Evolutionary conservation across 352 stramenopile genomes (phyloP), one percentile per base, ranked within the genome.

Genomic region (Globisporangium iwayamae): DNA sequence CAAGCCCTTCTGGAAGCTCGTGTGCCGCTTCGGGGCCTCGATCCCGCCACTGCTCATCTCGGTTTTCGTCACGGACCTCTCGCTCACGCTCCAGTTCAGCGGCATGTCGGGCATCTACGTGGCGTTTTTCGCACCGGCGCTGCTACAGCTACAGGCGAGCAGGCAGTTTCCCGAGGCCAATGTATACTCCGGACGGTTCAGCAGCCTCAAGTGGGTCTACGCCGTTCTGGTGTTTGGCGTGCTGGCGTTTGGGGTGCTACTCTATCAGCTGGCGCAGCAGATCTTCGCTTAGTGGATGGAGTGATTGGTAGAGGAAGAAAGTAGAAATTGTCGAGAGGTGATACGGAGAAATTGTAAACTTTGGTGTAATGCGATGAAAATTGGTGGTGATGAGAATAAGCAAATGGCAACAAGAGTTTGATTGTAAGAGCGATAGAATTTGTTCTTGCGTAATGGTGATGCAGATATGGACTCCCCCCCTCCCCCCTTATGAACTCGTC

Each of bases 51-150:
- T 97, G 3, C 22, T 96, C 34, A 76, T 87, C 50, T 91, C 85
- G 4, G 68, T 96, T 54, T 83, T 94, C 20, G 83, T 94, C n/a
- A 83, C 75, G 8, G 87, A 97, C 66, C 57, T 97, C 8, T 89
- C 81, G 9, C 70, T 96, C 66, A 95, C 87, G 36, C 82, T 97
- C 32, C 85, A 96, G 60, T 82, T 97, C 50, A 91, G 81, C 69
- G 85, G 85, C 11, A 72, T 93, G 34, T 75, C 84, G 56, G 85
- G 85, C 18, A 78, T 93, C 57, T 93, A 92, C 63, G 85, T 93
- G 25, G 85, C 85, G 39, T 93, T 93, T 59, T 90, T 93, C 54
- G 82, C 85, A 30, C 85, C 85, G 20, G 82, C 83, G 30, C 66
- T 93, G 59, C 64, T 94, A 48, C 85, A 94, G 59, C 67, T 90